Percentiles rank a stretch among this genome's conserved stretches.
Evolutionary conservation across 345 rosid genomes (phyloP).

Genomic region (Garcia nutans): DNA sequence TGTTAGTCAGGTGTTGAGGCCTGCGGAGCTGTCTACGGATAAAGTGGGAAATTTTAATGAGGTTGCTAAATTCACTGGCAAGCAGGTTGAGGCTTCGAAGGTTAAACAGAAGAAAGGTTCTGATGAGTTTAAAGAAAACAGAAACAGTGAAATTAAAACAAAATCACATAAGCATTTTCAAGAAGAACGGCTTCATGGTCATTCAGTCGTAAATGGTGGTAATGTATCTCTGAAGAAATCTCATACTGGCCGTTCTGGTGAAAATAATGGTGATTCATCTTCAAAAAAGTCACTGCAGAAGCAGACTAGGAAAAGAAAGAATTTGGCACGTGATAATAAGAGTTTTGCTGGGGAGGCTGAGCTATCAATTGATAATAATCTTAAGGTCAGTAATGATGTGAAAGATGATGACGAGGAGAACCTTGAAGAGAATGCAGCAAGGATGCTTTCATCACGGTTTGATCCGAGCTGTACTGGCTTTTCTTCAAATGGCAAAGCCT

Average conservation of each 20-base stretch:
- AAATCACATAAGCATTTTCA: constrained; percentile 35
- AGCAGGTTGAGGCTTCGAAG: constrained; percentile 35
- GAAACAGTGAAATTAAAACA: constrained; percentile 26
- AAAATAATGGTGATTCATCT: constrained; percentile 19
- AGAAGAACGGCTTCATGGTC: constrained; percentile 37
- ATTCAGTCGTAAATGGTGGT: constrained; percentile 33
- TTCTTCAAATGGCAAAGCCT: constrained; percentile 50
- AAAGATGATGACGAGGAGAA: constrained; percentile 83
- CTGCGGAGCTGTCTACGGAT: constrained; percentile 35
- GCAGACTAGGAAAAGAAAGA: constrained; percentile 53
- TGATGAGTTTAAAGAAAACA: constrained; percentile 39
- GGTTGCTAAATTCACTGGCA: constrained; percentile 35
- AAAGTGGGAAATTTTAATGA: constrained; percentile 36
- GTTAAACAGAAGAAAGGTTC: constrained; percentile 35
- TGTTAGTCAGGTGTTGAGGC: constrained; percentile 40
- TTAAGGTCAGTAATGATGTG: constrained; percentile 37
- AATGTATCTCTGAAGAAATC: constrained; percentile 20
- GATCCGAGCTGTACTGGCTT: constrained; percentile 82
- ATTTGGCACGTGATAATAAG: constrained; percentile 28
- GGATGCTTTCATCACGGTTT: constrained; percentile 90
- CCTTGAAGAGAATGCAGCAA: constrained; percentile 97
- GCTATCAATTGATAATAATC: constrained; percentile 35
- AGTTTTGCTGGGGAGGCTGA: constrained; percentile 40
- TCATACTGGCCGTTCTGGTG: constrained; percentile 1
- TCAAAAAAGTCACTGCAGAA: constrained; percentile 39